Evolutionary conservation across 176 grass and related monocot species (phyloP).

Genomic region (Miscanthus lutarioriparius): DNA sequence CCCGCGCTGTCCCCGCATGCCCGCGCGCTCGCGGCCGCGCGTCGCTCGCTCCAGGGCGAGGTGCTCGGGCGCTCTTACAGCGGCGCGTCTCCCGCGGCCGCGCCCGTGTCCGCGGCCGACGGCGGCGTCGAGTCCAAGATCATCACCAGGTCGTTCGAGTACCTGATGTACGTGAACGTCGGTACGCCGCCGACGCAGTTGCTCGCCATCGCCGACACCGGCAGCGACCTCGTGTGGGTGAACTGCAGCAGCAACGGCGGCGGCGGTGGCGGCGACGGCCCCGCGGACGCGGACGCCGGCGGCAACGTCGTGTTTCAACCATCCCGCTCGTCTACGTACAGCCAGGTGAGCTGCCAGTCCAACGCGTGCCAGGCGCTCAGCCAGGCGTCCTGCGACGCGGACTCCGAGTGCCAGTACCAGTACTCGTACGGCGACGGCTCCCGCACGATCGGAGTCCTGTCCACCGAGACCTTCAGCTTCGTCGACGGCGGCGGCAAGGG

Average conservation of each 20-base stretch:
- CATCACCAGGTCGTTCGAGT: constrained; percentile 40
- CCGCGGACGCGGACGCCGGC: not conserved
- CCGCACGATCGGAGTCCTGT: constrained; percentile 40
- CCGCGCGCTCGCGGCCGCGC: constrained; percentile 31
- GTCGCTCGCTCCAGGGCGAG: constrained; percentile 34
- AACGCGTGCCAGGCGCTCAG: constrained; percentile 2
- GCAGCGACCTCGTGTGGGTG: constrained; percentile 67
- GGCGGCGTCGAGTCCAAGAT: constrained; percentile 34
- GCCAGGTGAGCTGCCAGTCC: constrained; percentile 29
- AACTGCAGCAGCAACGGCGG: constrained; percentile 17
- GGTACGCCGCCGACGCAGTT: constrained; percentile 47
- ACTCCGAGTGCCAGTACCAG: constrained; percentile 49
- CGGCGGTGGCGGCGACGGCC: not conserved
- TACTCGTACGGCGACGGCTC: constrained; percentile 57
- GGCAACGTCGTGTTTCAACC: constrained; percentile 29
- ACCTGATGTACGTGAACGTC: constrained; percentile 44
- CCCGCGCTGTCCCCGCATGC: constrained; percentile 30
- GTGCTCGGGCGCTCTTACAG: not conserved
- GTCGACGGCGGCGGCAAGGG: not conserved
- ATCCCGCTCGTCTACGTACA: constrained; percentile 37
- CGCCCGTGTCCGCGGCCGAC: not conserved
- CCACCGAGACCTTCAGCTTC: constrained; percentile 68
- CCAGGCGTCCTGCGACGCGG: constrained; percentile 25
- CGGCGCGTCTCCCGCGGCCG: not conserved
- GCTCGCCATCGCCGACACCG: constrained; percentile 58